Base-by-base conservation (phyloP, 2,329 filamentous ascomycete species). In the Rosellinia necatrix region DNA sequence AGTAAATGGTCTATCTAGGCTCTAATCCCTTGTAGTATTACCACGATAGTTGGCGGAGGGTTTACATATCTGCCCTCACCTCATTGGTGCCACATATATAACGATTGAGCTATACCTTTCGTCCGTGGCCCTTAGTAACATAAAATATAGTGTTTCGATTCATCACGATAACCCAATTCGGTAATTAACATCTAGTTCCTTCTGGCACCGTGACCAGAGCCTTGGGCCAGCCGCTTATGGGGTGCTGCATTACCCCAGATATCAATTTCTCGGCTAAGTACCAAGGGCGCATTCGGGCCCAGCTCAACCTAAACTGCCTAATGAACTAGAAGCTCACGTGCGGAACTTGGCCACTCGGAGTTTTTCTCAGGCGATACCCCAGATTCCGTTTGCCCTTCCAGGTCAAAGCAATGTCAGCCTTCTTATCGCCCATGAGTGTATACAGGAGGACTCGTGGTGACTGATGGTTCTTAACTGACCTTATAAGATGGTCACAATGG, bases 211-310 rank as follows among this genome's bases (percentile, higher is more conserved):
- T 48, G 34, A 53, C 56, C 52, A 41, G 40, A 30, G 13, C 34
- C 22, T 25, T 49, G 56, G 56, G 37, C 52, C 52, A 51, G 52
- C 47, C 30, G 47, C 52, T 34, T 35, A 24, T 19, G 42, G 53
- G 27, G 55, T 29, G 17, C 27, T 58, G 58, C 58, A 58, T 60
- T 53, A 56, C 58, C 54, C 58, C 58, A 46, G 58, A 47, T 61
- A 52, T 52, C 34, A 17, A 9, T 15, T 40, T 53, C 40, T 58
- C 58, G 58, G 58, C 58, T 61, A 61, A 61, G 58, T 61, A 49
- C 17, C 53, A 21, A 22, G 44, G 12, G 13, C 40, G 25, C 38
- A 57, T 29, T 40, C 34, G 29, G 24, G 32, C 25, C 32, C 41
- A 29, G 27, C 50, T 32, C 13, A 38, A 53, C 47, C 13, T 32